Evolutionary conservation across 306 rosid species (phyloP).

Genomic region (Citrullus amarus): DNA sequence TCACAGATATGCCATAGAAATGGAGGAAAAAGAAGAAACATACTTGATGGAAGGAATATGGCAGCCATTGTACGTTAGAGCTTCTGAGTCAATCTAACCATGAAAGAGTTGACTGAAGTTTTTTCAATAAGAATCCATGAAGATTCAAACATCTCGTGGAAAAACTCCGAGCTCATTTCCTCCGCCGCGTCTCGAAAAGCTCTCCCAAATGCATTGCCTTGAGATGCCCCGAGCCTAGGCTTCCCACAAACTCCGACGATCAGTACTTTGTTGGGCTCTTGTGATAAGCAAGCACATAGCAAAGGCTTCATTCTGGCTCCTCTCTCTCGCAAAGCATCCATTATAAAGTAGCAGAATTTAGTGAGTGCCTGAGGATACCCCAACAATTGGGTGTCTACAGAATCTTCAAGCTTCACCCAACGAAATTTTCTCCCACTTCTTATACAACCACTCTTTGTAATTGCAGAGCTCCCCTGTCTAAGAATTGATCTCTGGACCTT

Average conservation of each 20-base stretch:
- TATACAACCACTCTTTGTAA: constrained; percentile 65
- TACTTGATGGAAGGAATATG: not conserved
- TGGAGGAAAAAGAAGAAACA: not conserved
- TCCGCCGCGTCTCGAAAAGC: constrained; percentile 73
- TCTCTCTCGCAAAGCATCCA: constrained; percentile 89
- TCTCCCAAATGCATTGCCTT: constrained; percentile 78
- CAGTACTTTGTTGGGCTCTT: constrained; percentile 63
- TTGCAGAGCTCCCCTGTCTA: constrained; percentile 81
- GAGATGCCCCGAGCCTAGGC: constrained; percentile 81
- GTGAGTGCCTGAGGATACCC: constrained; percentile 96
- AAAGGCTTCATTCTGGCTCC: constrained; percentile 95
- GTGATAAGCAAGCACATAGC: constrained; percentile 84
- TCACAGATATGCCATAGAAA: not conserved
- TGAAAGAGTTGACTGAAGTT: constrained; percentile 61
- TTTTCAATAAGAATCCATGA: constrained; percentile 85
- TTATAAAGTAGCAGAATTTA: constrained; percentile 74
- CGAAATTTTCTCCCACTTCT: constrained; percentile 87
- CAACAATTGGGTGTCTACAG: constrained; percentile 45
- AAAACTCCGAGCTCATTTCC: constrained; percentile 63
- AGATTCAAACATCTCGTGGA: constrained; percentile 88
- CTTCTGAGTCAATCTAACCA: constrained; percentile 83
- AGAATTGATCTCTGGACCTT: constrained; percentile 76
- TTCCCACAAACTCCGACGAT: constrained; percentile 90
- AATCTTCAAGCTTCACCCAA: constrained; percentile 90
- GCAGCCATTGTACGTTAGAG: constrained; percentile 33